Evolutionary conservation across 768 basidiomycete species (phyloP), one percentile per base, ranked within the genome.

Genomic region (Hirschioporus abietinus): DNA sequence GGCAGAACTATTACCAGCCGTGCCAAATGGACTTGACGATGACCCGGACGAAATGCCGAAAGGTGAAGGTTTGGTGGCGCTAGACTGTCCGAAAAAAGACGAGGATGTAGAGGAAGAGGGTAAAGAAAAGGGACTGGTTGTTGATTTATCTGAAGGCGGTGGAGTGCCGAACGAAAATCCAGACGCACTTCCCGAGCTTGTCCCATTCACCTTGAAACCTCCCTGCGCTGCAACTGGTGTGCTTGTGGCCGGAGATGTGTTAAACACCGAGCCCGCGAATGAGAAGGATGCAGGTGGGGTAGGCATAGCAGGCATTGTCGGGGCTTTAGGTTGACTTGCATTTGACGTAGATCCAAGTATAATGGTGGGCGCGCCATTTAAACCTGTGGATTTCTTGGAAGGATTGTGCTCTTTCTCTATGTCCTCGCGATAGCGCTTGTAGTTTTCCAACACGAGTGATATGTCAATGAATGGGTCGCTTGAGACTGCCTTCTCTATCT

Each of bases 391-490:
- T n/a, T 7, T 63, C 60, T 70, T 35, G 8, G 67, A 17, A 2
- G 66, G 15, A 63, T 73, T 74, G 0, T 71, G 68, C 20, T 77
- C 74, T 35, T 64, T 67, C 62, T 90, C 85, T 68, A 81, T 87
- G 25, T 88, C 84, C 42, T 52, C 42, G 42, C 42, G 42, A 52
- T 52, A 52, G 42, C 12, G 42, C 71, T 81, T 87, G 76, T 93
- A 93, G 58, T 80, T 81, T 67, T 86, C 84, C 9, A 89, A 70
- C 6, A 88, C 66, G 34, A 77, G 74, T n/a, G 82, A 76, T 12
- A 91, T 72, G 68, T 93, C 88, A n/a, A 77, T 73, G 73, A 92
- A 92, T 1, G 91, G 88, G 75, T 93, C 90, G 18, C 82, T 78
- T 63, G 89, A 84, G 24, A 90, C 78, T 24, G 85, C 83, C 67